Evolutionary conservation across 345 rosid genomes (phyloP), one percentile per base, ranked within the genome.

Genomic region (Theobroma cacao): DNA sequence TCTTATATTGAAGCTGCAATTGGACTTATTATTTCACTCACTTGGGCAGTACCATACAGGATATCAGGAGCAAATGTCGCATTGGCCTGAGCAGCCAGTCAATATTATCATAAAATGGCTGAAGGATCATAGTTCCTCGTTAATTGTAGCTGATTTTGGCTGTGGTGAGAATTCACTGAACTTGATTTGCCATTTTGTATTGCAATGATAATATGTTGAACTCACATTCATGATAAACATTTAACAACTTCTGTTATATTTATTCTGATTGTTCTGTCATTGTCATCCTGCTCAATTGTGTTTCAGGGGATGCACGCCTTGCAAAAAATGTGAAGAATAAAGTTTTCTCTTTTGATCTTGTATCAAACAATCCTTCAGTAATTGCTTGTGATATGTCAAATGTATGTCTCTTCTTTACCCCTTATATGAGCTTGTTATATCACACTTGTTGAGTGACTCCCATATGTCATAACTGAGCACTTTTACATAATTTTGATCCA

Each of bases 61-160:
- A 69, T 96, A 96, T 84, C 95, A 92, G 77, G 92, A 94, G 77
- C 98, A 96, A 85, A 96, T 96, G 99, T 85, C 89, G 12, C 93
- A 84, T 79, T 96, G 99, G 99, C 98, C 99, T 31, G 97, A 92
- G 85, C 91, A 79, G 79, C 98, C 99, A 20, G 92, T 94, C 77
- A 92, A 92, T 76, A 87, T 85, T 56, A 88, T 96, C 18, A 85
- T 88, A 26, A 86, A 85, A 34, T 96, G 98, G 98, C 77, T 96
- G 26, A 81, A 82, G 55, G 87, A 74, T 74, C 88, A 43, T 28
- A 90, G 89, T 85, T 79, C 97, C 82, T 90, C 97, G 74, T 74
- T 96, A 77, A 84, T 88, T 14, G 95, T 96, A n/a, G 97, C 99
- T 75, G 99, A 96, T 90, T 96, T 96, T 81, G 99, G 99, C 36